These are phyloP conservation scores for Platanthera zijinensis DNA, from an alignment of 106 monocot genomes.

Conservation along the genomic window DNA sequence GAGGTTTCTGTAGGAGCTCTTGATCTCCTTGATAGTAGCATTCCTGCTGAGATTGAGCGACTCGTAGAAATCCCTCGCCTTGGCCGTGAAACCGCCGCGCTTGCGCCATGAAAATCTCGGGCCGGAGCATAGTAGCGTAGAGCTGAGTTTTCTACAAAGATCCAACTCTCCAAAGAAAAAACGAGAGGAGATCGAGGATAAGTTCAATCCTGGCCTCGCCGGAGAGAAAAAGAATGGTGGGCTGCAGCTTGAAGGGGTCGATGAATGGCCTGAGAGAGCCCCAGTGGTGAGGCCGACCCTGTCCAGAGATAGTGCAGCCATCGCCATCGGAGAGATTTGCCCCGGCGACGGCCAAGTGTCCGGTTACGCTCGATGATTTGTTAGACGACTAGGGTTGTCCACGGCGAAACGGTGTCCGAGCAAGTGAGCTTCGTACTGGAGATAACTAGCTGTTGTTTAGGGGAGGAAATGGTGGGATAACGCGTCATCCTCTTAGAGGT, in stretches of 20 bases:
- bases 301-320: background rate
- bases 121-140: background rate
- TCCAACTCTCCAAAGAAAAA: background rate
- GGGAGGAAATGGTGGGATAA: no score
- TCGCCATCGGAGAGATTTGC: background rate
- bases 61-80: constrained; percentile 36
- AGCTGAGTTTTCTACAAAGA: background rate
- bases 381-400: no score
- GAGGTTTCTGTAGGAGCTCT: constrained; percentile 46
- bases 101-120: constrained; percentile 1
- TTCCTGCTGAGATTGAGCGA: constrained; percentile 44
- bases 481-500: no score
- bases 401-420: no score
- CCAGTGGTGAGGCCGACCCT: background rate
- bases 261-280: background rate
- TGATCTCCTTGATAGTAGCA: constrained; percentile 63
- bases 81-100: constrained; percentile 10
- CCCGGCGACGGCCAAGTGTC: background rate
- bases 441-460: no score
- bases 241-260: background rate
- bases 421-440: no score
- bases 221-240: background rate
- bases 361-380: no score
- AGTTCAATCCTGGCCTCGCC: background rate
- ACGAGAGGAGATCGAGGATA: background rate